Evolutionary conservation across 164 flowering plant genomes (phyloP).

Genomic region (Paratinospora sagittata): DNA sequence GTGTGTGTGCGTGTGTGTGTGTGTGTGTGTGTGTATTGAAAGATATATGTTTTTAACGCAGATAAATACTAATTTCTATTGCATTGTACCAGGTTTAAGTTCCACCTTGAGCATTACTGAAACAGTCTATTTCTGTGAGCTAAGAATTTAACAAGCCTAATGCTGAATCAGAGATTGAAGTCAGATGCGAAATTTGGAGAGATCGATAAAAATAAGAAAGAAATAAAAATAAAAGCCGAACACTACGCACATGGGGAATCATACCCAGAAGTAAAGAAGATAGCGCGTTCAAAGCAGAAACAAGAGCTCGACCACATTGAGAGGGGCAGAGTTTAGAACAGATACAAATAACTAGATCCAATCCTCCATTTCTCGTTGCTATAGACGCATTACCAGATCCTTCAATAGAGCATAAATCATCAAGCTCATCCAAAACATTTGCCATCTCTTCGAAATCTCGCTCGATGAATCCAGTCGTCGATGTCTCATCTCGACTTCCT

Average conservation of each 20-base stretch:
- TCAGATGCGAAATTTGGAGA: too few species aligned
- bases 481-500: conserved; percentile 7
- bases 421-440: conserved; percentile 40
- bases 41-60: too few species aligned
- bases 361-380: conserved; percentile 66
- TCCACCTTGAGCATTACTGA: too few species aligned
- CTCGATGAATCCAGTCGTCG: conserved; percentile 8
- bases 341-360: conserved; percentile 58
- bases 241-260: background rate
- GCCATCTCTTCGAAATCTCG: conserved; percentile 31
- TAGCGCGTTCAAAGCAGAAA: conserved; percentile 47
- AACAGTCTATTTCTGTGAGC: too few species aligned
- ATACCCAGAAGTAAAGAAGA: conserved; percentile 64
- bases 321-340: conserved; percentile 37
- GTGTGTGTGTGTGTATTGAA: too few species aligned
- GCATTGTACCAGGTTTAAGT: too few species aligned
- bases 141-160: too few species aligned
- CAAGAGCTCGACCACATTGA: conserved; percentile 25
- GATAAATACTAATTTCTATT: too few species aligned
- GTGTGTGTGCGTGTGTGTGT: too few species aligned
- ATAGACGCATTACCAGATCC: conserved; percentile 60
- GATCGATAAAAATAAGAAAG: background rate
- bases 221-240: background rate
- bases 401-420: conserved; percentile 39
- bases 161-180: too few species aligned